Percentiles rank a stretch among this genome's conserved stretches.
Conservation (phyloP, 1,139 yeast genomes). For the Zygosaccharomyces pseudobailii region DNA sequence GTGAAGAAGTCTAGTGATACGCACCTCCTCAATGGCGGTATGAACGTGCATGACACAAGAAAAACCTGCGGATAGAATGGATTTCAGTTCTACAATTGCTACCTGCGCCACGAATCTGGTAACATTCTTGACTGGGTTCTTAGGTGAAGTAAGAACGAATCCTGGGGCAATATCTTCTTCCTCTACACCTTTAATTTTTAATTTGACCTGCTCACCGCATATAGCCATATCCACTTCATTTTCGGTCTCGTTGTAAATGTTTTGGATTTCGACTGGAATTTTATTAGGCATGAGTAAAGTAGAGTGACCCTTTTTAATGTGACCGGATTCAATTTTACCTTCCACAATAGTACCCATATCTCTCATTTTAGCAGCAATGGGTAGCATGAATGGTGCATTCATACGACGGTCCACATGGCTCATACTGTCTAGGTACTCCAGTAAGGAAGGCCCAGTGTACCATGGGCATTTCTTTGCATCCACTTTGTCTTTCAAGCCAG, state of each 20-base stretch:
- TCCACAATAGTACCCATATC: slow-evolving; percentile 96
- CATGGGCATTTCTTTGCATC: slow-evolving; percentile 71
- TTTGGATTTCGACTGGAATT: slow-evolving; percentile 71
- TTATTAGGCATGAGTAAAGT: slow-evolving; percentile 92
- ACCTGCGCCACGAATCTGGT: slow-evolving; percentile 92
- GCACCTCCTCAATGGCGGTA: slow-evolving; percentile 95
- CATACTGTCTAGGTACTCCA: slow-evolving; percentile 84
- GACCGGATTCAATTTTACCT: slow-evolving; percentile 97
- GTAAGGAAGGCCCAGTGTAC: slow-evolving; percentile 88
- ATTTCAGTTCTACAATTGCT: slow-evolving; percentile 92
- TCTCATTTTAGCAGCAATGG: slow-evolving; percentile 89
- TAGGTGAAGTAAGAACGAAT: slow-evolving; percentile 79
- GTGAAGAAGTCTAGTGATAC: slow-evolving; percentile 75
- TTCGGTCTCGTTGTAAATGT: slow-evolving; percentile 92
- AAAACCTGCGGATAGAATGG: slow-evolving; percentile 90
- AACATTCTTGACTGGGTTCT: slow-evolving; percentile 86
- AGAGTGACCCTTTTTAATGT: slow-evolving; percentile 70
- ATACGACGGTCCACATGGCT: slow-evolving; percentile 78
- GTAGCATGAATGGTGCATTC: slow-evolving; percentile 96
- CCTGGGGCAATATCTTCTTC: slow-evolving; percentile 95
- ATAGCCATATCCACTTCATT: slow-evolving; percentile 85
- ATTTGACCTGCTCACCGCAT: slow-evolving; percentile 96
- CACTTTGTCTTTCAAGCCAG: slow-evolving; percentile 88
- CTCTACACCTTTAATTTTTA: slow-evolving; percentile 90
- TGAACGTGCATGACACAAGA: slow-evolving; percentile 98